A percentile compares a stretch with the other conserved stretches of the same genome.
Evolutionary conservation across 1,139 yeast species (phyloP).

Genomic region (Geotrichum carabidarum): DNA sequence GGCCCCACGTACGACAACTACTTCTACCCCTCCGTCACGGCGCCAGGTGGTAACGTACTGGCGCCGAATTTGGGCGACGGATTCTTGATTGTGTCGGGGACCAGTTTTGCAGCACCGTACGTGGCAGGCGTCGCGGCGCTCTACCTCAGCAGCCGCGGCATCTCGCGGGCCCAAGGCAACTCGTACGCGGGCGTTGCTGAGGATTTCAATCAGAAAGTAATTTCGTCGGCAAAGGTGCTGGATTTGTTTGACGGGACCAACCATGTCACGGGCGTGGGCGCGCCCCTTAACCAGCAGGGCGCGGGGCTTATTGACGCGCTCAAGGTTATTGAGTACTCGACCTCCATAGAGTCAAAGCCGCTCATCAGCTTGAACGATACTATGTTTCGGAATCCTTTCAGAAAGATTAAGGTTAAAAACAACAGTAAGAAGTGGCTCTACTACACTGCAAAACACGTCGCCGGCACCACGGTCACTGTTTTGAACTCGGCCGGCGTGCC

Average conservation of each 20-base stretch:
- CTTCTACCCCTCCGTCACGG: constrained; percentile 25
- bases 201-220: constrained; percentile 14
- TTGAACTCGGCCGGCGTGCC: background rate
- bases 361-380: constrained; percentile 25
- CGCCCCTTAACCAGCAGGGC: constrained; percentile 27
- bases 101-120: constrained; percentile 25
- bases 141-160: constrained; percentile 19
- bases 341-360: constrained; percentile 23
- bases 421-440: constrained; percentile 16
- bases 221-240: constrained; percentile 19
- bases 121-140: constrained; percentile 27
- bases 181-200: constrained; percentile 9
- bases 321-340: constrained; percentile 37
- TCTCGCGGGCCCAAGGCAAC: constrained; percentile 13
- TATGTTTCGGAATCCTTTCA: constrained; percentile 17
- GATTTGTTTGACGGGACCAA: constrained; percentile 16
- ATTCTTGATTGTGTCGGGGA: constrained; percentile 13
- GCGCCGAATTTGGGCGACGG: constrained; percentile 5
- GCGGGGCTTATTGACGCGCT: constrained; percentile 37
- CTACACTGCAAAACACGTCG: constrained; percentile 18
- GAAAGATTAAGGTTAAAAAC: constrained; percentile 21
- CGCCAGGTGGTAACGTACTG: constrained; percentile 24
- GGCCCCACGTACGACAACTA: constrained; percentile 27
- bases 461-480: constrained; percentile 9
- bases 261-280: constrained; percentile 8